Percentiles rank a stretch among this genome's conserved stretches.
These are phyloP conservation scores for Chlamydomonas sp. DNA, from an alignment of 139 green algal genomes.

Conservation along the genomic window DNA sequence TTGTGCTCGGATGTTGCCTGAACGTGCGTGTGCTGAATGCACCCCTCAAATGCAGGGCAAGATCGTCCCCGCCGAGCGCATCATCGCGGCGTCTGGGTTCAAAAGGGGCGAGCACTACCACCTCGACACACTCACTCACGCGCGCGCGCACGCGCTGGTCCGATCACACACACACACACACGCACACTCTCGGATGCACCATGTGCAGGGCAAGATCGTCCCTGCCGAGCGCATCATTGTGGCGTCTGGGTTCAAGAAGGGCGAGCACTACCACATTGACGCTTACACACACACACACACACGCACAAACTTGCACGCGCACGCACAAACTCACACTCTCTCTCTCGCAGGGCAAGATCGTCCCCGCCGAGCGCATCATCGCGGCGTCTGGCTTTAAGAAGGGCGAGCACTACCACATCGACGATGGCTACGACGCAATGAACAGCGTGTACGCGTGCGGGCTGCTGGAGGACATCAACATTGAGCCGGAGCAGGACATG, in stretches of 20 bases:
- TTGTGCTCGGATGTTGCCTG: too few relatives aligned
- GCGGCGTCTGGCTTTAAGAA: conserved; percentile 47
- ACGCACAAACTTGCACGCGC: too few relatives aligned
- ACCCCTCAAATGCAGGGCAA: too few relatives aligned
- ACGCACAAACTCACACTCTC: too few relatives aligned
- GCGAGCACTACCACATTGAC: conserved; percentile 4
- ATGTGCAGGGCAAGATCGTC: neutral
- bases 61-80: conserved; percentile 37
- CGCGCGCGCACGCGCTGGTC: too few relatives aligned
- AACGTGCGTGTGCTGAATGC: too few relatives aligned
- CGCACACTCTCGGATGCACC: too few relatives aligned
- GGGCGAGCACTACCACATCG: conserved; percentile 55
- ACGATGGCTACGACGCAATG: conserved; percentile 56
- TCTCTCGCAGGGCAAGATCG: conserved; percentile 34
- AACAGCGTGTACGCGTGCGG: conserved; percentile 53
- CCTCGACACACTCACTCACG: too few relatives aligned
- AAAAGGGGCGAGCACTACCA: too few relatives aligned
- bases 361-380: conserved; percentile 43
- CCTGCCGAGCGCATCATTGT: neutral
- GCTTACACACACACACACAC: too few relatives aligned
- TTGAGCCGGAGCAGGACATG: conserved; percentile 53
- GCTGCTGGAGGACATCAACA: conserved; percentile 56
- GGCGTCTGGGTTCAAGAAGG: neutral
- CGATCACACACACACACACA: too few relatives aligned
- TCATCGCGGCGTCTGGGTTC: conserved; percentile 40